Percentiles rank a stretch among this genome's conserved stretches.
Conservation (phyloP, 75 land plant species). For the Chamaecyparis obtusa region DNA sequence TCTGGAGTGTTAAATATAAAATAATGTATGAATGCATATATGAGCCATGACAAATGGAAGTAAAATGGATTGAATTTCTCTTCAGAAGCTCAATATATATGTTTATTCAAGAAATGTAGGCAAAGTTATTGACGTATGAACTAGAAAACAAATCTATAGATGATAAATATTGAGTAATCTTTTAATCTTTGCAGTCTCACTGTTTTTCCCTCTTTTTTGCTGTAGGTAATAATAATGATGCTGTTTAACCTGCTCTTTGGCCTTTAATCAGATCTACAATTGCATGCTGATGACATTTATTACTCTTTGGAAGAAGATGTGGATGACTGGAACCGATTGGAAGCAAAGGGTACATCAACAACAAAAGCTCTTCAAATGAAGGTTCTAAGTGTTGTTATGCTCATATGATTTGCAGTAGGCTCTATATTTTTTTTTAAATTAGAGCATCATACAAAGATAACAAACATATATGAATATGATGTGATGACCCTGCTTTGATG, state of each 20-base stretch:
- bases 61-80: not conserved
- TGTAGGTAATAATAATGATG: not conserved
- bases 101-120: not conserved
- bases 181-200: not conserved
- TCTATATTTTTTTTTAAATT: not conserved
- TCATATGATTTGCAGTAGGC: not conserved
- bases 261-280: constrained; percentile 59
- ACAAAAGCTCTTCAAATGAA: not conserved
- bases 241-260: constrained; percentile 5
- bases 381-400: not conserved
- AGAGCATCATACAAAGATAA: not conserved
- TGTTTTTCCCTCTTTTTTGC: not conserved
- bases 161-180: not conserved
- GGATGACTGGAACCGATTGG: constrained; percentile 38
- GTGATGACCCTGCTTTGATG: not conserved
- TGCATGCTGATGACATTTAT: constrained; percentile 79
- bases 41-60: not conserved
- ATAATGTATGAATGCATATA: not conserved
- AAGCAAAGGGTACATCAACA: constrained; percentile 14
- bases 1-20: not conserved
- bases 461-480: not conserved
- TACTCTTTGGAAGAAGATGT: constrained; percentile 56
- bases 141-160: not conserved
- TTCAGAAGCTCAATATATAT: not conserved
- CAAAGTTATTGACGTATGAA: not conserved